Percentiles rank a stretch among this genome's conserved stretches.
Conservation (phyloP, 345 rosid species). For the Cardamine occulta region DNA sequence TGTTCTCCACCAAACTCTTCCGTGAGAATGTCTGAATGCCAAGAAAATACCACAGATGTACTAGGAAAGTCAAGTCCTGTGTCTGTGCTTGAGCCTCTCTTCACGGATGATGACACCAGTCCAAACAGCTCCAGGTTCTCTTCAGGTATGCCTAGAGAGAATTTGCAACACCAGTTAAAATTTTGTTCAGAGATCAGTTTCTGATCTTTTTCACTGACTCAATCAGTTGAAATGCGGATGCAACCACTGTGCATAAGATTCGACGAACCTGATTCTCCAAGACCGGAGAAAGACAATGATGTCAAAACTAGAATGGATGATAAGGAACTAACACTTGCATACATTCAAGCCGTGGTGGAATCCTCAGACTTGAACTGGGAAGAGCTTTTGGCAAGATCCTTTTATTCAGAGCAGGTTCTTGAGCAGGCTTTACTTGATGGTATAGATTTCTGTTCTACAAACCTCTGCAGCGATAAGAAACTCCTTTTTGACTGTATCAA, state of each 20-base stretch:
- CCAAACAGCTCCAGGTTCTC: conserved; percentile 58
- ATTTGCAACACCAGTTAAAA: neutral
- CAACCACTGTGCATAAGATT: conserved; percentile 68
- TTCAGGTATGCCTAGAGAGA: conserved; percentile 55
- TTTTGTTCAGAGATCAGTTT: neutral
- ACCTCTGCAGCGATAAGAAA: conserved; percentile 53
- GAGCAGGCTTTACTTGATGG: conserved; percentile 59
- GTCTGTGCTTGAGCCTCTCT: conserved; percentile 85
- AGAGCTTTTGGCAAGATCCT: conserved; percentile 63
- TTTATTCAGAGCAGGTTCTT: conserved; percentile 65
- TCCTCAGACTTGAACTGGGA: conserved; percentile 70
- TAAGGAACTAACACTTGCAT: conserved; percentile 53
- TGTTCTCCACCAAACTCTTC: conserved; percentile 57
- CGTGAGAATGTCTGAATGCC: conserved; percentile 51
- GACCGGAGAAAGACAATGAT: conserved; percentile 41
- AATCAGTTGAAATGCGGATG: conserved; percentile 54
- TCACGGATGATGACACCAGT: conserved; percentile 66
- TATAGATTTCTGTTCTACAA: conserved; percentile 58
- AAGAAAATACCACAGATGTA: conserved; percentile 50
- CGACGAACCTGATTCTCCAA: conserved; percentile 54
- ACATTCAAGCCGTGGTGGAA: conserved; percentile 58
- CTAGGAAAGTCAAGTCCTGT: conserved; percentile 80
- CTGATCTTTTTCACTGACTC: conserved; percentile 39
- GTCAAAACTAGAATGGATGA: conserved; percentile 52
- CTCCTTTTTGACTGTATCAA: conserved; percentile 77